A percentile compares a stretch with the other conserved stretches of the same genome.
These are phyloP conservation scores for Eucalyptus marginata DNA, from an alignment of 345 rosid genomes.

Conservation along the genomic window DNA sequence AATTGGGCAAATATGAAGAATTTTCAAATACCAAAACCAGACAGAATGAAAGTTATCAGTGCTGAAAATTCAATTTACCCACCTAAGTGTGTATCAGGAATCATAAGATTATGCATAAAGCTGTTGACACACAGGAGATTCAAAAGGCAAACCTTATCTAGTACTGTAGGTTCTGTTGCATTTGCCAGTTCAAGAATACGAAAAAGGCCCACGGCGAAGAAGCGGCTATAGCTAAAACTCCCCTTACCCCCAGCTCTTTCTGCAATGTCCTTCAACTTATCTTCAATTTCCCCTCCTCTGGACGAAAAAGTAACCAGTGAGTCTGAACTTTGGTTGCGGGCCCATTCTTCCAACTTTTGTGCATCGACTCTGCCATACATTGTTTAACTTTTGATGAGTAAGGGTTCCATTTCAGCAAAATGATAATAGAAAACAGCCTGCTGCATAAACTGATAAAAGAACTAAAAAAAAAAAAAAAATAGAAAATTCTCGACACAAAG, in stretches of 20 bases:
- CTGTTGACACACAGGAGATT: background rate
- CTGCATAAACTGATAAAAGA: background rate
- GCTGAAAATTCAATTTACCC: background rate
- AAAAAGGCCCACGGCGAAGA: conserved; percentile 92
- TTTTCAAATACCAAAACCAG: background rate
- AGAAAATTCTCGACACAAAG: background rate
- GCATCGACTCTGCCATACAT: conserved; percentile 56
- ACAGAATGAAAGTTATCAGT: background rate
- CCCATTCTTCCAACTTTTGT: conserved; percentile 92
- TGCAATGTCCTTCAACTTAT: conserved; percentile 60
- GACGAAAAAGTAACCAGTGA: conserved; percentile 66
- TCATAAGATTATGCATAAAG: background rate
- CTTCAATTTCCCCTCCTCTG: conserved; percentile 83
- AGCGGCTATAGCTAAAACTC: conserved; percentile 90
- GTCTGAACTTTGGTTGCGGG: conserved; percentile 46
- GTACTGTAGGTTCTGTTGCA: conserved; percentile 76
- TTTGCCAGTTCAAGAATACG: conserved; percentile 92
- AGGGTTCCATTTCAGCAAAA: background rate
- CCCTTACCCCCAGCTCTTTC: conserved; percentile 66
- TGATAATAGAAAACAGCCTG: background rate
- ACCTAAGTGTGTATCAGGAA: background rate
- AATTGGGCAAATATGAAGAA: background rate
- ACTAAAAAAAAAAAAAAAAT: background rate
- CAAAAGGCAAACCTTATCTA: conserved; percentile 61
- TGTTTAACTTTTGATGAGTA: background rate